Evolutionary conservation across 345 rosid genomes (phyloP).

Genomic region (Moricandia arvensis): DNA sequence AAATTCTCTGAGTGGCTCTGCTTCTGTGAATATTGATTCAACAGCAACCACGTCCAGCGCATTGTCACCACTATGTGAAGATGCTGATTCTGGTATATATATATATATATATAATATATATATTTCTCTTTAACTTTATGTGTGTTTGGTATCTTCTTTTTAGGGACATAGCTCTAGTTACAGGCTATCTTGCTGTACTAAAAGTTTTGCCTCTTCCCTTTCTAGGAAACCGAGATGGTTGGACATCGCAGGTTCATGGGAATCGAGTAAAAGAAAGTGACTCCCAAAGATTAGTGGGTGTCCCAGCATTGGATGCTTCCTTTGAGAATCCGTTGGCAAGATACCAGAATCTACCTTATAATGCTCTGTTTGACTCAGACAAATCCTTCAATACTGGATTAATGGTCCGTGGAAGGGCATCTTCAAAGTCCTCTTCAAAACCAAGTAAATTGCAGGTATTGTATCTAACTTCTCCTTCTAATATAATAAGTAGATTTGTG

Average conservation of each 20-base stretch:
- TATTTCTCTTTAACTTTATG: background rate
- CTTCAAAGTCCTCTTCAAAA: constrained; percentile 43
- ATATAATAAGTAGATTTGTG: background rate
- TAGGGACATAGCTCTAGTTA: background rate
- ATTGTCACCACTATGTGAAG: constrained; percentile 71
- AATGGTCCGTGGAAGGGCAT: constrained; percentile 7
- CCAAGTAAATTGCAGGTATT: constrained; percentile 73
- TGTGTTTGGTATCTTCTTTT: constrained; percentile 7
- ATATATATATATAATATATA: constrained; percentile 22
- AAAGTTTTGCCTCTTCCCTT: constrained; percentile 15
- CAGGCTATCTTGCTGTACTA: constrained; percentile 10
- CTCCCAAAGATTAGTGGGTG: constrained; percentile 51
- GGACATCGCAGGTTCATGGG: constrained; percentile 19
- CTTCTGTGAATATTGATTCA: constrained; percentile 68
- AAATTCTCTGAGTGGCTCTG: constrained; percentile 42
- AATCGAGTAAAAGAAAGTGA: background rate
- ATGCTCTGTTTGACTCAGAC: constrained; percentile 34
- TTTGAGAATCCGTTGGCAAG: constrained; percentile 49
- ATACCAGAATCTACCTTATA: constrained; percentile 35
- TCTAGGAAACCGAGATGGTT: constrained; percentile 43
- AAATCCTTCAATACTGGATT: constrained; percentile 35
- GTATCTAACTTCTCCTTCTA: constrained; percentile 1
- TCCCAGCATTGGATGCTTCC: constrained; percentile 69
- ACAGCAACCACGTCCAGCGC: constrained; percentile 67
- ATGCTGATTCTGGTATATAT: constrained; percentile 86